phyloP scores from a whole-genome alignment of 2,329 filamentous ascomycete genomes.

The Setomelanomma holmii region DNA sequence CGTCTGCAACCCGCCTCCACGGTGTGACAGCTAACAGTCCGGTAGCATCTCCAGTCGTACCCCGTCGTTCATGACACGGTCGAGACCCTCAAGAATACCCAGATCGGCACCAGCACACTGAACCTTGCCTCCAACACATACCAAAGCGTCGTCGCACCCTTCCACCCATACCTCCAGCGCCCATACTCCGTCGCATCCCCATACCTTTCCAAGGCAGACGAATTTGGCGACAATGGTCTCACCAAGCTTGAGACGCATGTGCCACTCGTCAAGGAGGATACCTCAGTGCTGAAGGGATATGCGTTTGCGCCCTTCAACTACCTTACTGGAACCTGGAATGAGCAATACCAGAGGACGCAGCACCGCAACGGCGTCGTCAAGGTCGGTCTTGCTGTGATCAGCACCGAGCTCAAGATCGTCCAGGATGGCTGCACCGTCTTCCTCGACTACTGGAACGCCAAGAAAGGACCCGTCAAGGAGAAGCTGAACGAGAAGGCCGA shows the following conservation, averaged over 20 bases:
- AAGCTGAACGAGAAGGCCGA: conserved; percentile 46
- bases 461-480: conserved; percentile 39
- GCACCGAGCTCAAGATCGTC: conserved; percentile 50
- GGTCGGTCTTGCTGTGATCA: conserved; percentile 45
- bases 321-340: conserved; percentile 45
- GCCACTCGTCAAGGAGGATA: conserved; percentile 59
- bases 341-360: conserved; percentile 50
- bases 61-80: conserved; percentile 83
- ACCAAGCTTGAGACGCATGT: conserved; percentile 46
- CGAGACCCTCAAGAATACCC: conserved; percentile 78
- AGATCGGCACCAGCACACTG: conserved; percentile 83
- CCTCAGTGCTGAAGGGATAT: conserved; percentile 49
- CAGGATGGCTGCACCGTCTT: conserved; percentile 42
- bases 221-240: conserved; percentile 48
- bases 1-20: conserved; percentile 6
- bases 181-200: conserved; percentile 85
- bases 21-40: conserved; percentile 11
- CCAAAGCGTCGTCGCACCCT: conserved; percentile 75
- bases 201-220: conserved; percentile 83
- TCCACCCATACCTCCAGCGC: conserved; percentile 78
- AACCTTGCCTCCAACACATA: conserved; percentile 77
- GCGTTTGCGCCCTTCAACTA: conserved; percentile 46
- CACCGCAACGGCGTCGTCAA: conserved; percentile 46
- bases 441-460: conserved; percentile 40
- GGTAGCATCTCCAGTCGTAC: conserved; percentile 82